These are phyloP conservation scores for Bruguiera gymnorhiza DNA, from an alignment of 345 rosid genomes.

Conservation along the genomic window DNA sequence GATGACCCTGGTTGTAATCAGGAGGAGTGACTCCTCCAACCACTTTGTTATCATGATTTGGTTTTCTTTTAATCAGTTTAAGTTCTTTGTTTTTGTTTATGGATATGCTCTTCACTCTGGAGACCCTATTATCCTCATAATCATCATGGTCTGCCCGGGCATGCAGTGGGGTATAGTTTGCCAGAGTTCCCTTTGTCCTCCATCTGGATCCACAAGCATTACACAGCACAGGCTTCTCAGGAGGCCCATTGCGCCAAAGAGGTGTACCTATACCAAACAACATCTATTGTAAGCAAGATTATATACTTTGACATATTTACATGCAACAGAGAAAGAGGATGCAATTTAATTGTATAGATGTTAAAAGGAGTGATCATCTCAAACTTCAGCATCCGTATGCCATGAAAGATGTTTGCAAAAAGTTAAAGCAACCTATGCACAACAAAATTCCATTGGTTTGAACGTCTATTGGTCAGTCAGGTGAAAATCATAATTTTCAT, in stretches of 20 bases:
- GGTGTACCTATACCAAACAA: conserved; percentile 66
- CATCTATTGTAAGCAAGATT: conserved; percentile 17
- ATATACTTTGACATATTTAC: neutral
- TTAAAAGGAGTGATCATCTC: neutral
- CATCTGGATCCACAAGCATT: conserved; percentile 99
- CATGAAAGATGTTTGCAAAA: neutral
- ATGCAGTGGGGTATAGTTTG: conserved; percentile 79
- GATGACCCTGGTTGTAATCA: conserved; percentile 52
- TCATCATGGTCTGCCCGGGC: conserved; percentile 66
- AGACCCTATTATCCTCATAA: conserved; percentile 51
- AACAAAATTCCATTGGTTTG: too few relatives aligned
- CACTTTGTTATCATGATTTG: conserved; percentile 42
- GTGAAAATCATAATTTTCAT: neutral
- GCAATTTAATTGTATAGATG: neutral
- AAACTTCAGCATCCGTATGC: neutral
- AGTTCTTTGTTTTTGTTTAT: conserved; percentile 59
- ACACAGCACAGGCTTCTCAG: conserved; percentile 96
- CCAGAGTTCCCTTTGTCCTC: conserved; percentile 85
- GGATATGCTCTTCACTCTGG: conserved; percentile 55
- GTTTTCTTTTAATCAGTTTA: conserved; percentile 71
- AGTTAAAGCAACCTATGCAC: neutral
- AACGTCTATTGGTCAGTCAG: too few relatives aligned
- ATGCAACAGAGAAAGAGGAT: neutral
- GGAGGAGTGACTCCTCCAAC: conserved; percentile 35
- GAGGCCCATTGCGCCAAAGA: conserved; percentile 97